These are phyloP conservation scores for Agaricus blazei DNA, from an alignment of 768 basidiomycete genomes.

Conservation along the genomic window DNA sequence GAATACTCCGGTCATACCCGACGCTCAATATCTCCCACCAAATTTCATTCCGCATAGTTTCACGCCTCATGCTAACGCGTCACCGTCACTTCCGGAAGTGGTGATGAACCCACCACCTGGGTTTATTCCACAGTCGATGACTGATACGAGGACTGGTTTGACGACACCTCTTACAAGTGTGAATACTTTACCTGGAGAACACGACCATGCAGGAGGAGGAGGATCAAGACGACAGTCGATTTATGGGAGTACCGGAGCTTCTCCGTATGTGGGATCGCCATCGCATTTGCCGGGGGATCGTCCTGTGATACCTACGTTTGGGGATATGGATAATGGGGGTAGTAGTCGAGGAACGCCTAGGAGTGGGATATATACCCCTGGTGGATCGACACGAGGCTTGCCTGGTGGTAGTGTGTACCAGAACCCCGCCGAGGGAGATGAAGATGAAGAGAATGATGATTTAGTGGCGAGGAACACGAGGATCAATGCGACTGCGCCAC, in stretches of 20 bases:
- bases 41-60: conserved; percentile 2
- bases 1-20: neutral
- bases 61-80: neutral
- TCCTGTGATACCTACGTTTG: conserved; percentile 1
- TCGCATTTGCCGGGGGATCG: neutral
- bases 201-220: neutral
- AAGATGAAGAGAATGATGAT: neutral
- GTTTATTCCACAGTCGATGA: conserved; percentile 3
- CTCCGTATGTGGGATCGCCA: neutral
- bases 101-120: neutral
- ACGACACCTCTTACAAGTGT: neutral
- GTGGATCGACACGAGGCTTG: neutral
- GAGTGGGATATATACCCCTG: conserved; percentile 8
- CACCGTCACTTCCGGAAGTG: neutral
- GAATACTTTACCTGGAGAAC: neutral
- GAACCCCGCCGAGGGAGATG: conserved; percentile 5
- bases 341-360: neutral
- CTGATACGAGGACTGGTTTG: conserved; percentile 3
- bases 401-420: conserved; percentile 5
- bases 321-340: neutral
- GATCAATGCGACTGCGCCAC: conserved; percentile 9
- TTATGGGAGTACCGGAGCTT: neutral
- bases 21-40: neutral
- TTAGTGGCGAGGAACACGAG: conserved; percentile 7
- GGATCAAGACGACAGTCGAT: conserved; percentile 1